Percentiles rank a stretch among this genome's conserved stretches.
Evolutionary conservation across 1,284 basidiomycete species (phyloP).

Genomic region (Pterulicium gracile): DNA sequence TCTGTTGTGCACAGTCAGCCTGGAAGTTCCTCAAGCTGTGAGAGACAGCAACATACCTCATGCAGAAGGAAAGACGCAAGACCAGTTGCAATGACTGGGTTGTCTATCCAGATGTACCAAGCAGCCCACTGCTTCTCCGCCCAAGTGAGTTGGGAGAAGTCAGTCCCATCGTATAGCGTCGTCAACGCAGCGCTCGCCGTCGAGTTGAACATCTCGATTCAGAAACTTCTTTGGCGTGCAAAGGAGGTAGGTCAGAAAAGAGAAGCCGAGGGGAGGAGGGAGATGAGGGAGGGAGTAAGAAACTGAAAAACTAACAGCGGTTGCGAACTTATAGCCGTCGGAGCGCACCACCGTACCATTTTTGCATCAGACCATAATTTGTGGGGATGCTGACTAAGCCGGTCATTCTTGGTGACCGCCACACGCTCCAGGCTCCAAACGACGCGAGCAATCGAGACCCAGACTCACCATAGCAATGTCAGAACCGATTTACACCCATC

Average conservation of each 20-base stretch:
- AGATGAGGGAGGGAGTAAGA: background rate
- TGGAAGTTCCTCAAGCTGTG: background rate
- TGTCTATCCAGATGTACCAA: constrained; percentile 83
- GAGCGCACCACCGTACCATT: background rate
- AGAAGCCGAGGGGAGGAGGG: no score
- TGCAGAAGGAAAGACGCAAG: constrained; percentile 90
- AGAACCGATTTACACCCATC: no score
- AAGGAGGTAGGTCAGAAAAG: no score
- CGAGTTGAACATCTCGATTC: background rate
- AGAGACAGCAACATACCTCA: constrained; percentile 52
- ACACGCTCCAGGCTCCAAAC: no score
- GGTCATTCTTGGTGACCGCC: no score
- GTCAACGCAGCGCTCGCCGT: background rate
- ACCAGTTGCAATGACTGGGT: constrained; percentile 91
- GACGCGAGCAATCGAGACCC: no score
- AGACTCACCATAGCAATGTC: no score
- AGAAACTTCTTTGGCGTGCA: no score
- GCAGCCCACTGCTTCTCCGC: constrained; percentile 71
- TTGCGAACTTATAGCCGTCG: background rate
- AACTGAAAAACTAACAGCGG: background rate
- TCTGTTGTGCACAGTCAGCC: constrained; percentile 26
- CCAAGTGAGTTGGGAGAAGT: constrained; percentile 63
- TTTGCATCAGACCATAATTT: background rate
- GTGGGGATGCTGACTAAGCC: no score
- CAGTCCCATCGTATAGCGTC: constrained; percentile 44